Evolutionary conservation across 2,329 filamentous ascomycete genomes (phyloP), one percentile per base, ranked within the genome.

Genomic region (Penicillium sp.): DNA sequence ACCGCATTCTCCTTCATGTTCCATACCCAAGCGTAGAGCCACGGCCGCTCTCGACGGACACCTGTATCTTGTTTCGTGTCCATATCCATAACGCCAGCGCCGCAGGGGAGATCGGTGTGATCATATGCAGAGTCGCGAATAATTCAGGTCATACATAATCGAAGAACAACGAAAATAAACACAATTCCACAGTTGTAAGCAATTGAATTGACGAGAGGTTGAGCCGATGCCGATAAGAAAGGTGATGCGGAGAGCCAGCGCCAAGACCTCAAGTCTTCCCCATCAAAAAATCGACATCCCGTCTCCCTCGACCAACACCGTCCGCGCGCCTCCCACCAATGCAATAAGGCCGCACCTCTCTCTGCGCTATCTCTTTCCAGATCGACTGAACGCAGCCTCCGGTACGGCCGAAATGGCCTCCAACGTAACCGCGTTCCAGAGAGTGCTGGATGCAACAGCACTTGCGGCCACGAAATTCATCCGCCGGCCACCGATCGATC

Each of bases 1-100:
- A 19, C n/a, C 12, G 12, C 4, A 13, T 18, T 12, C 10, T 37
- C 19, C 19, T 25, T 25, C 4, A 46, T 12, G 28, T 12, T 16
- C 53, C 62, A 44, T 70, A 79, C 77, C 64, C 72, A 77, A 60
- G 78, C 71, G 57, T 79, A 73, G 35, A 80, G 70, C 72, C 77
- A 79, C 51, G 76, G 75, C 55, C 71, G 69, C 51, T 75, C 73
- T 59, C 69, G 72, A 56, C 68, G 72, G 56, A 55, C 64, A 50
- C 60, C 59, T 47, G 61, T 57, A 52, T 62, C 64, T 50, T 64
- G 58, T 37, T 54, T 53, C 45, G 52, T 41, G 41, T 48, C 49
- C 52, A 49, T 43, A 44, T 53, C 47, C 46, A 50, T 35, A 49
- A 33, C 44, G 31, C 47, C 48, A 30, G 36, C 33, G 45, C 37